Evolutionary conservation across 2,329 filamentous ascomycete genomes (phyloP).

Genomic region (Aspergillus terreus): DNA sequence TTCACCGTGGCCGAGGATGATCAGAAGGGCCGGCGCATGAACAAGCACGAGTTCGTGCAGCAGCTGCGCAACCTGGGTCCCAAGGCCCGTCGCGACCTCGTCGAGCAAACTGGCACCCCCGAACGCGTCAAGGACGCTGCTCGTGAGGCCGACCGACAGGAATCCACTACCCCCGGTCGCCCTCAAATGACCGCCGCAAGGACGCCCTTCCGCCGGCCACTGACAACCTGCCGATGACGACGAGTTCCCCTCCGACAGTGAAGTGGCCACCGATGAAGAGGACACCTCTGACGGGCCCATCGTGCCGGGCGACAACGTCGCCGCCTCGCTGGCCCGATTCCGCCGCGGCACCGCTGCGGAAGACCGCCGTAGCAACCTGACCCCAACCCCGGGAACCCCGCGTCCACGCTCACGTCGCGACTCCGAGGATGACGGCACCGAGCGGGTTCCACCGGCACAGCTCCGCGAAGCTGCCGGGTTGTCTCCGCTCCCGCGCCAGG

Average conservation of each 20-base stretch:
- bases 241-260: conserved; percentile 22
- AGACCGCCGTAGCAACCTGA: conserved; percentile 34
- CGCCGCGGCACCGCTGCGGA: conserved; percentile 35
- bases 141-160: conserved; percentile 21
- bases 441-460: conserved; percentile 38
- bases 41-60: conserved; percentile 61
- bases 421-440: conserved; percentile 43
- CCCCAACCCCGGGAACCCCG: conserved; percentile 16
- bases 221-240: conserved; percentile 14
- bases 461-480: conserved; percentile 31
- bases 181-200: conserved; percentile 1
- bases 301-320: conserved; percentile 33
- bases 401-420: conserved; percentile 27
- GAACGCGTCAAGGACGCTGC: conserved; percentile 37
- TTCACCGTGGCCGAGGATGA: conserved; percentile 55
- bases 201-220: conserved; percentile 9
- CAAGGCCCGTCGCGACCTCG: conserved; percentile 50
- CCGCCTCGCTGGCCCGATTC: conserved; percentile 35
- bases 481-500: conserved; percentile 17
- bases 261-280: conserved; percentile 21
- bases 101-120: conserved; percentile 41
- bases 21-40: conserved; percentile 51
- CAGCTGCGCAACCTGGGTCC: conserved; percentile 60
- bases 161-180: conserved; percentile 19
- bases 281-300: conserved; percentile 17